Percentiles rank a stretch among this genome's conserved stretches.
phyloP scores from a whole-genome alignment of 352 stramenopile species.

The Blastocystis sp. region DNA sequence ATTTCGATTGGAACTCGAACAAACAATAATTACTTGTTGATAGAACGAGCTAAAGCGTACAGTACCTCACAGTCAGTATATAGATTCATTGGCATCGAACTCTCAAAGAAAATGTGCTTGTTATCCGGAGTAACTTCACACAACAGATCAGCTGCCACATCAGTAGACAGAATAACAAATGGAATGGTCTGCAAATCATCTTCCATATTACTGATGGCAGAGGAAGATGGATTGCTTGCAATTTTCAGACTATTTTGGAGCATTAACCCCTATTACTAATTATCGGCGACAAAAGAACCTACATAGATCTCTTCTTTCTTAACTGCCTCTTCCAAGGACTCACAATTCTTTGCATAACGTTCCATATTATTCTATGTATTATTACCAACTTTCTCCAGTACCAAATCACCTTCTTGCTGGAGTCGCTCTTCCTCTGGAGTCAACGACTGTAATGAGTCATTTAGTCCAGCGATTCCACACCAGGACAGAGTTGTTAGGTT shows the following conservation, averaged over 20 bases:
- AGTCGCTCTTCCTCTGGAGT: neutral
- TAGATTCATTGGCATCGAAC: neutral
- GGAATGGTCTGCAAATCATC: neutral
- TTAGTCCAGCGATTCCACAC: neutral
- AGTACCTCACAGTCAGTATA: neutral
- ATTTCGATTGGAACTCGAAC: neutral
- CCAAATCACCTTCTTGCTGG: too few relatives aligned
- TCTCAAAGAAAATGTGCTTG: neutral
- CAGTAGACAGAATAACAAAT: conserved; percentile 21
- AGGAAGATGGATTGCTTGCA: neutral
- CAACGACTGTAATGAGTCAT: neutral
- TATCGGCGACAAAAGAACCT: neutral
- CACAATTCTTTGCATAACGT: neutral
- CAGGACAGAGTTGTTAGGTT: neutral
- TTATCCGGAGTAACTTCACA: conserved; percentile 11
- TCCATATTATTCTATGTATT: neutral
- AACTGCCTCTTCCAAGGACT: neutral
- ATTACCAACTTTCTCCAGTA: too few relatives aligned
- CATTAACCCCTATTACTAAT: neutral
- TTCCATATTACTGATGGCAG: neutral
- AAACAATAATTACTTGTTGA: neutral
- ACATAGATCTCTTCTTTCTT: neutral
- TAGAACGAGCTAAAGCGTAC: neutral
- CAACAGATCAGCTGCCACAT: neutral
- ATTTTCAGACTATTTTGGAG: neutral